Evolutionary conservation across 805 yeast species (phyloP), one percentile per base, ranked within the genome.

Genomic region (Danielozyma ontarioensis): DNA sequence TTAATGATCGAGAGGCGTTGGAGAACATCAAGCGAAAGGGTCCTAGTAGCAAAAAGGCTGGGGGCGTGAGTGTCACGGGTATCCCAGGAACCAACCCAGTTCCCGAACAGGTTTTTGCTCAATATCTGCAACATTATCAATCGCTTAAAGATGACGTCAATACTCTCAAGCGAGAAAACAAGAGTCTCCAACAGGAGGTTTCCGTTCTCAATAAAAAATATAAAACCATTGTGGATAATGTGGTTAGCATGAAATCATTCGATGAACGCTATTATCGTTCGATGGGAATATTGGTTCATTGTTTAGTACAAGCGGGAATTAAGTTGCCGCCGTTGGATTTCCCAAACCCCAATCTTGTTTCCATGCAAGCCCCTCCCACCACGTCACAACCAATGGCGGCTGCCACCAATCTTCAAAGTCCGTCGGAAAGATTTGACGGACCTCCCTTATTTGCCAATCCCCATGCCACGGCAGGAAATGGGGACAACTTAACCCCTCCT

Each of bases 1-100:
- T 76, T 22, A 80, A 84, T 56, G 86, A 86, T 51, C 70, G 76
- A 34, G 82, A 78, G n/a, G 78, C 86, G 8, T 68, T 94, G 25
- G 95, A 89, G 32, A 83, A 84, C 44, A 93, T 93, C 52, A 86
- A 85, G 50, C 64, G 97, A 29, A 89, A 89, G 54, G 81, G 81
- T 0, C 83, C 93, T 4, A 61, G 67, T 12, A 65, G 69, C 35
- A 77, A 74, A 44, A 73, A 76, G 48, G 46, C 47, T 8, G 35
- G 31, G n/a, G 29, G 29, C 12, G 18, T 25, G 13, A 17, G 14
- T n/a, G 25, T 24, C 27, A 13, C 16, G 15, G 13, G 32, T 16
- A 34, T 25, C 26, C 35, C 26, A 3, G 39, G 33, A 3, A 6
- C 29, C 22, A 23, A 17, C 17, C 25, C 8, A 14, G 27, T 34